Percentiles rank a stretch among this genome's conserved stretches.
Evolutionary conservation across 768 basidiomycete species (phyloP).

Genomic region (Mycena haematopus): DNA sequence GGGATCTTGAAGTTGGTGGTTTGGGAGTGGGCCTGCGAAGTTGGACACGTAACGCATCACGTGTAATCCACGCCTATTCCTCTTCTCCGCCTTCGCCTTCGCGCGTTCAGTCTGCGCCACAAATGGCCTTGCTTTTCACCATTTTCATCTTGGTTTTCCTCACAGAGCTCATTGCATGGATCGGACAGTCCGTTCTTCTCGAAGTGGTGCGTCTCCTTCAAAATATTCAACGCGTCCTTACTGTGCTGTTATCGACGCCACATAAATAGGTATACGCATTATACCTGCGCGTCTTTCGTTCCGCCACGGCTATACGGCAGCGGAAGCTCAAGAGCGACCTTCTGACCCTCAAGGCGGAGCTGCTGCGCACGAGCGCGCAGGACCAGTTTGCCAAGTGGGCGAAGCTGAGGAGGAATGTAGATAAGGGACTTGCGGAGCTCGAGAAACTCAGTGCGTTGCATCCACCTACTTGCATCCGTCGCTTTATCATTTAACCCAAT

Average conservation of each 20-base stretch:
- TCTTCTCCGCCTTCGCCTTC: background rate
- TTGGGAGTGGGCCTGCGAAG: too few relatives aligned
- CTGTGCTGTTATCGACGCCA: too few relatives aligned
- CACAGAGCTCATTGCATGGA: constrained; percentile 86
- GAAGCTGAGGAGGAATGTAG: constrained; percentile 85
- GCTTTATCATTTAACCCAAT: too few relatives aligned
- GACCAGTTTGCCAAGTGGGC: constrained; percentile 99
- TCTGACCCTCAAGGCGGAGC: constrained; percentile 80
- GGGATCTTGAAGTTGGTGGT: too few relatives aligned
- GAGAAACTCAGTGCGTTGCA: constrained; percentile 88
- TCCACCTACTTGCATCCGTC: background rate
- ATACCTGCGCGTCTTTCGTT: constrained; percentile 72
- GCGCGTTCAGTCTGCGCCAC: background rate
- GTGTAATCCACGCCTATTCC: too few relatives aligned
- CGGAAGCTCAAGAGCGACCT: constrained; percentile 80
- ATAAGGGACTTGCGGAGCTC: constrained; percentile 89
- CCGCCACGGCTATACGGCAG: constrained; percentile 62
- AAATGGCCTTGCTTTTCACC: constrained; percentile 80
- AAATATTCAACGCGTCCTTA: background rate
- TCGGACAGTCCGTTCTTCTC: constrained; percentile 84
- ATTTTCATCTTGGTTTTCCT: constrained; percentile 85
- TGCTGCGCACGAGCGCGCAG: constrained; percentile 90
- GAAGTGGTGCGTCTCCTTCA: constrained; percentile 65
- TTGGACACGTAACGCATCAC: too few relatives aligned
- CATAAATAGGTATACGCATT: constrained; percentile 77